phyloP scores from a whole-genome alignment of 2,329 filamentous ascomycete genomes.

The Penicillium aurantiogriseum region DNA sequence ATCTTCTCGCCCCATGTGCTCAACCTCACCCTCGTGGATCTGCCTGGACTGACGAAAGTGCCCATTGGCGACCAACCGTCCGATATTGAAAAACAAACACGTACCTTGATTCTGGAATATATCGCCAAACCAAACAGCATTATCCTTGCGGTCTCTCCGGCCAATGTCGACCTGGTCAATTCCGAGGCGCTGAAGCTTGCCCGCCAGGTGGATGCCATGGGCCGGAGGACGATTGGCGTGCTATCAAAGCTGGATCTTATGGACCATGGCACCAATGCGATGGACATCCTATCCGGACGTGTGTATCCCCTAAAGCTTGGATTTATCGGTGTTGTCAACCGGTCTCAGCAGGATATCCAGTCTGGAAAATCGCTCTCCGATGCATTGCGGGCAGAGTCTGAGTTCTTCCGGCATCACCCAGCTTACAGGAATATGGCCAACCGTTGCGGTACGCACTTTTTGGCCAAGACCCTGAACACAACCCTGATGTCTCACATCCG shows the following conservation, averaged over 20 bases:
- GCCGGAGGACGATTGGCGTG: conserved; percentile 91
- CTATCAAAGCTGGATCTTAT: conserved; percentile 96
- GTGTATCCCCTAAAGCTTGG: conserved; percentile 96
- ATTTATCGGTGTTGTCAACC: conserved; percentile 96
- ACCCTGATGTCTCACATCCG: conserved; percentile 96
- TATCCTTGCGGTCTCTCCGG: conserved; percentile 90
- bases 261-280: conserved; percentile 96
- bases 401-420: conserved; percentile 96
- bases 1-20: conserved; percentile 97
- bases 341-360: conserved; percentile 97
- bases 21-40: conserved; percentile 91
- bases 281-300: conserved; percentile 94
- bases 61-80: conserved; percentile 96
- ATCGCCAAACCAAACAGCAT: conserved; percentile 99
- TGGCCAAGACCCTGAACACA: conserved; percentile 91
- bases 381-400: conserved; percentile 81
- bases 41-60: conserved; percentile 95
- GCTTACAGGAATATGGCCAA: conserved; percentile 95
- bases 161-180: conserved; percentile 97
- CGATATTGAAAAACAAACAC: conserved; percentile 98
- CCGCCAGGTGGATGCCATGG: conserved; percentile 92
- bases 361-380: conserved; percentile 93
- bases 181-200: conserved; percentile 96
- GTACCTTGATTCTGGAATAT: conserved; percentile 94
- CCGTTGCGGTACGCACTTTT: conserved; percentile 87